Conservation (phyloP, 257 asterid genomes). For the Nemophila menziesii region DNA sequence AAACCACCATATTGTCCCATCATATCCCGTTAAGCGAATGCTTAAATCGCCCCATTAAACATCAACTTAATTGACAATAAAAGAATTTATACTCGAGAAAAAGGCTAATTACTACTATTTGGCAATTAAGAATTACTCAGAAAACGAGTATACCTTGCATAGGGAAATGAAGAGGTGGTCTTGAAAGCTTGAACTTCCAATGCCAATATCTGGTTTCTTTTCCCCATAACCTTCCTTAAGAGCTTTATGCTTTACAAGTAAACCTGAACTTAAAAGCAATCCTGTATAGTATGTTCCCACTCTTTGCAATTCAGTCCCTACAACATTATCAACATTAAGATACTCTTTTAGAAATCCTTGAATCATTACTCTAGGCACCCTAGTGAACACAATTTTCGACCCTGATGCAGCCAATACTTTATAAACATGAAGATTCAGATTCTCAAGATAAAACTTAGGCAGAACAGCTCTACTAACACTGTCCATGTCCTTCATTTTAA, state of each 20-base stretch:
- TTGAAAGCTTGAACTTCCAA: constrained; percentile 41
- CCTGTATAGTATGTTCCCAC: constrained; percentile 55
- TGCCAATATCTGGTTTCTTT: constrained; percentile 53
- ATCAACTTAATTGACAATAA: too few relatives aligned
- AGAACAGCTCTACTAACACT: constrained; percentile 55
- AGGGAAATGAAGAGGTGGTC: constrained; percentile 49
- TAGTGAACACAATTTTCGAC: constrained; percentile 33
- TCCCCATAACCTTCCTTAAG: constrained; percentile 43
- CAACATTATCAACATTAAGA: constrained; percentile 37
- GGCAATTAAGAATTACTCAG: too few relatives aligned
- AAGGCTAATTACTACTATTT: too few relatives aligned
- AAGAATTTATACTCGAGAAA: too few relatives aligned
- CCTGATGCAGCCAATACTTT: constrained; percentile 41
- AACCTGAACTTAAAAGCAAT: constrained; percentile 31
- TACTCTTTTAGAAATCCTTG: constrained; percentile 65
- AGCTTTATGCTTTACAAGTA: constrained; percentile 56
- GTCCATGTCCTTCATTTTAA: constrained; percentile 42
- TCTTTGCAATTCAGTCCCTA: constrained; percentile 56
- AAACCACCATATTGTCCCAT: too few relatives aligned
- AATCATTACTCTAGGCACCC: constrained; percentile 74
- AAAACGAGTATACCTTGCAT: constrained; percentile 61
- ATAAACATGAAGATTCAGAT: constrained; percentile 39
- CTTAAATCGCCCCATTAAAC: too few relatives aligned
- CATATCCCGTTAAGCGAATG: too few relatives aligned
- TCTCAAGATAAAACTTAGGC: constrained; percentile 74